phyloP scores from a whole-genome alignment of 2,329 filamentous ascomycete species.

The Ophiostoma perfectum region DNA sequence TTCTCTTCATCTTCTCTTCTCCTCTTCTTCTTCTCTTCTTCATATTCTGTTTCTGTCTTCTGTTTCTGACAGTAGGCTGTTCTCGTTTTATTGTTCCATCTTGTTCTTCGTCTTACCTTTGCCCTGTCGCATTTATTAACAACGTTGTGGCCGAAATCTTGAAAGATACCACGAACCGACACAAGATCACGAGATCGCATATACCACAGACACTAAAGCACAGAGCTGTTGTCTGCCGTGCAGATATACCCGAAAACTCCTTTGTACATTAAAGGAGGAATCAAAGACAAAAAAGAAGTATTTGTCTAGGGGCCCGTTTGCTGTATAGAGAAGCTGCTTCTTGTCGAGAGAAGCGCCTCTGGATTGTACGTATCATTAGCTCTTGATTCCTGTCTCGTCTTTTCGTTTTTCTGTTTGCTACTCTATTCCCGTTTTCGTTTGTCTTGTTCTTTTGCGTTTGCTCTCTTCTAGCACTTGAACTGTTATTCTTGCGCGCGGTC shows the following conservation, averaged over 20 bases:
- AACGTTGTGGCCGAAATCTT: constrained; percentile 13
- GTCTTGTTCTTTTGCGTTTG: constrained; percentile 26
- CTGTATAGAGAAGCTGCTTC: constrained; percentile 28
- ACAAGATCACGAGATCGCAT: constrained; percentile 2
- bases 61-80: no score
- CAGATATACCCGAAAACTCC: constrained; percentile 6
- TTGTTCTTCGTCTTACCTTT: background rate
- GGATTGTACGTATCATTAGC: constrained; percentile 51
- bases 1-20: background rate
- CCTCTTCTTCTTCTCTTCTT: background rate
- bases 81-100: background rate
- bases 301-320: constrained; percentile 4
- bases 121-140: background rate
- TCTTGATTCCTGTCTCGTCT: constrained; percentile 36
- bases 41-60: constrained; percentile 11
- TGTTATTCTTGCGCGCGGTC: constrained; percentile 14
- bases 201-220: constrained; percentile 42
- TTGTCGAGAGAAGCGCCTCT: constrained; percentile 23
- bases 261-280: constrained; percentile 10
- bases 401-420: constrained; percentile 22
- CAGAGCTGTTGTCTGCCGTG: constrained; percentile 57
- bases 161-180: constrained; percentile 15
- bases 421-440: constrained; percentile 24
- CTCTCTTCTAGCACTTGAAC: constrained; percentile 20
- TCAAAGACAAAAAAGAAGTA: constrained; percentile 16